These are phyloP conservation scores for Fraxinus anomala DNA, from an alignment of 257 asterid species.

Conservation along the genomic window DNA sequence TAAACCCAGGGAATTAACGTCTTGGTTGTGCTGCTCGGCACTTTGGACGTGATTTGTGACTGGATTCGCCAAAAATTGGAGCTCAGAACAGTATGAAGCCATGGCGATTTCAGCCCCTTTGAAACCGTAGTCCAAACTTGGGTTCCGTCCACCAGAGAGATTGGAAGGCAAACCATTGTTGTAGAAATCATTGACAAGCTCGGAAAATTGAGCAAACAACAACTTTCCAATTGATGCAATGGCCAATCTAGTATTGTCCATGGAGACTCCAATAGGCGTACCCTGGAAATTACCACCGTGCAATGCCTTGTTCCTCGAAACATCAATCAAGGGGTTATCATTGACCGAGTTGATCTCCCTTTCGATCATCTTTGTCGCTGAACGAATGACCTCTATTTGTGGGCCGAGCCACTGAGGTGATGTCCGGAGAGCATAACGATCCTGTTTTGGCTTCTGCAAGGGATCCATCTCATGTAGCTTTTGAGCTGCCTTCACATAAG, in stretches of 20 bases:
- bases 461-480: conserved; percentile 56
- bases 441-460: conserved; percentile 54
- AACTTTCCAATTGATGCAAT: conserved; percentile 50
- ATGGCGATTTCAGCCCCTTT: conserved; percentile 59
- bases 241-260: conserved; percentile 52
- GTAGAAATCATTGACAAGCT: conserved; percentile 57
- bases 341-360: conserved; percentile 60
- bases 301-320: conserved; percentile 54
- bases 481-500: conserved; percentile 46
- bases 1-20: conserved; percentile 57
- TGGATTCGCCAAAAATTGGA: conserved; percentile 56
- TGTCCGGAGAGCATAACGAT: conserved; percentile 53
- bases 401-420: conserved; percentile 70
- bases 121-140: conserved; percentile 60
- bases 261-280: conserved; percentile 55
- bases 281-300: conserved; percentile 70
- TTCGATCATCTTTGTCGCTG: conserved; percentile 52
- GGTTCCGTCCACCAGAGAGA: conserved; percentile 57
- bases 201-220: conserved; percentile 58
- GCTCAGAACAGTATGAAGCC: conserved; percentile 62
- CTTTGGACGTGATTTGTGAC: conserved; percentile 64
- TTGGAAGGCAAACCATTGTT: conserved; percentile 63
- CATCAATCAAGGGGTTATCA: conserved; percentile 60
- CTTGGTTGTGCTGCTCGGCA: conserved; percentile 67
- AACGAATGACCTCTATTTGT: conserved; percentile 54